A percentile compares a stretch with the other conserved stretches of the same genome.
These are phyloP conservation scores for Alternaria brassicae DNA, from an alignment of 2,329 filamentous ascomycete species.

Conservation along the genomic window DNA sequence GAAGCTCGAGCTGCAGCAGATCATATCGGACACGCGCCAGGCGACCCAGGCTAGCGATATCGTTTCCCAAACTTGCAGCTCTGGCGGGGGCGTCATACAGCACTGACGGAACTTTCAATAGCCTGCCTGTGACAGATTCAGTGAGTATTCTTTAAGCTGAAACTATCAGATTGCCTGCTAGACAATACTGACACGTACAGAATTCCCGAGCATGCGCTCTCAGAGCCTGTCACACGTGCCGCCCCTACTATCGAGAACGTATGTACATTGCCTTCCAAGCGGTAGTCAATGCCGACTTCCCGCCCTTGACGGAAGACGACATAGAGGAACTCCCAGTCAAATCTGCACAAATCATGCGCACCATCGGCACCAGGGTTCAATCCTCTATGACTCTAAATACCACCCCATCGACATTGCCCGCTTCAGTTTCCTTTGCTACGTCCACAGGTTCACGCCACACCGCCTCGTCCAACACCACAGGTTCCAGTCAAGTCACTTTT, in stretches of 20 bases:
- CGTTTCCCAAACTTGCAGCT: conserved; percentile 22
- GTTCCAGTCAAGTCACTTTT: conserved; percentile 38
- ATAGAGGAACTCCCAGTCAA: conserved; percentile 43
- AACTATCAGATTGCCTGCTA: neutral
- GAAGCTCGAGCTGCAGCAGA: conserved; percentile 41
- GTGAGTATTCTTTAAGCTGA: conserved; percentile 15
- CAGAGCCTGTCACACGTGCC: conserved; percentile 59
- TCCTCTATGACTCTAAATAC: conserved; percentile 5
- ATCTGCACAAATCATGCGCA: conserved; percentile 45
- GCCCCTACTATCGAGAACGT: conserved; percentile 58
- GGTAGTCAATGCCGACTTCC: conserved; percentile 49
- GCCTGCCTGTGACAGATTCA: conserved; percentile 15
- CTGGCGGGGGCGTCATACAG: conserved; percentile 20
- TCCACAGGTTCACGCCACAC: conserved; percentile 22
- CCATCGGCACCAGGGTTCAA: conserved; percentile 34
- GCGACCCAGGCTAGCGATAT: conserved; percentile 27
- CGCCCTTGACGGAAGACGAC: conserved; percentile 44
- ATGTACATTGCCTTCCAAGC: conserved; percentile 55
- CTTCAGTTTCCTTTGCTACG: conserved; percentile 15
- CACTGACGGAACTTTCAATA: conserved; percentile 31
- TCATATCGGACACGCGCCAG: conserved; percentile 33
- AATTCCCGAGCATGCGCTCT: conserved; percentile 48
- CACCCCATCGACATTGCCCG: conserved; percentile 15
- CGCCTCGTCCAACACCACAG: conserved; percentile 23
- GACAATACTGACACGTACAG: conserved; percentile 12